A percentile compares a stretch with the other conserved stretches of the same genome.
phyloP scores from a whole-genome alignment of 495 filamentous ascomycete species.

The Mytilinidion resinicola region DNA sequence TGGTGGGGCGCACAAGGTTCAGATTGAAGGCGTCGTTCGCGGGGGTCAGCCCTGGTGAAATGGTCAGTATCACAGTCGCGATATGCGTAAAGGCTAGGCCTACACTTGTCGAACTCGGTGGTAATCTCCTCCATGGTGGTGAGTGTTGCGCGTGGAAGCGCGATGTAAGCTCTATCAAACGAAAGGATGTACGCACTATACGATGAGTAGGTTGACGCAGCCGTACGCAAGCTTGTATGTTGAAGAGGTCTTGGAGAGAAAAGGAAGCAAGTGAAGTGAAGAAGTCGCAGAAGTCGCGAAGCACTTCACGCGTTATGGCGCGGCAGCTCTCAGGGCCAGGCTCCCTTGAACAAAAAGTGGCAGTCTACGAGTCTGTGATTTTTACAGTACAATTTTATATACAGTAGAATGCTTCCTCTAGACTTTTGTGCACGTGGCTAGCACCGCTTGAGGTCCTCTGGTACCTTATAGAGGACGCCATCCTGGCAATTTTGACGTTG shows the following conservation, averaged over 20 bases:
- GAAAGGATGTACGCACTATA: no score
- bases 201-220: no score
- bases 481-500: no score
- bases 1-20: conserved; percentile 21
- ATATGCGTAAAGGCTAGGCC: background rate
- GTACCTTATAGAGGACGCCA: no score
- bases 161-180: background rate
- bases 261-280: background rate
- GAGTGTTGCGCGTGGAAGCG: background rate
- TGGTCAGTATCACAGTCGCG: background rate
- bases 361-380: no score
- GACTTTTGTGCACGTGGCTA: no score
- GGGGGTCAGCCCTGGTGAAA: conserved; percentile 25
- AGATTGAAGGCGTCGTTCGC: conserved; percentile 33
- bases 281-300: background rate
- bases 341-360: no score
- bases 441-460: no score
- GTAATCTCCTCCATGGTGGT: conserved; percentile 1
- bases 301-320: background rate
- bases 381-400: no score
- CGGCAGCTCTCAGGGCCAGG: background rate
- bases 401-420: no score
- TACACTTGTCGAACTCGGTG: conserved; percentile 9
- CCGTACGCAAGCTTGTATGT: background rate
- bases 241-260: background rate